Conservation (phyloP, 805 yeast species). For the Candida xyloterini region DNA sequence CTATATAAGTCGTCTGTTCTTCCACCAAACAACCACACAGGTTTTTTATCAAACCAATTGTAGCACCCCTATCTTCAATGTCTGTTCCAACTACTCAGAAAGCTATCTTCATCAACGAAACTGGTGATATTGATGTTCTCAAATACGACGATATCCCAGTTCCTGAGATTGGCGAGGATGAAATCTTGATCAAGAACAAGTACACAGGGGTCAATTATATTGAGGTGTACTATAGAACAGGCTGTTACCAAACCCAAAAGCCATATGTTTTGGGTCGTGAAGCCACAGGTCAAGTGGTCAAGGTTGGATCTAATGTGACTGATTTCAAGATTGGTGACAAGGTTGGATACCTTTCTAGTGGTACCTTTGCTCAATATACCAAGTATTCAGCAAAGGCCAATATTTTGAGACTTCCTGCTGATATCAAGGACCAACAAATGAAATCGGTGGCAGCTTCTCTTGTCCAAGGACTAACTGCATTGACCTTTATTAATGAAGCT, state of each 20-base stretch:
- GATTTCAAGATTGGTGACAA: slow-evolving; percentile 64
- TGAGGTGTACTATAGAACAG: slow-evolving; percentile 79
- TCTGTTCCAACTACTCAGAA: slow-evolving; percentile 53
- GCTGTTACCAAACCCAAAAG: slow-evolving; percentile 58
- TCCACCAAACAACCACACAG: background rate
- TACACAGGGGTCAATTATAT: slow-evolving; percentile 82
- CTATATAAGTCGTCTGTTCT: too few relatives aligned
- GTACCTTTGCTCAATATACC: slow-evolving; percentile 74
- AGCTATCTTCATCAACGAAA: slow-evolving; percentile 51
- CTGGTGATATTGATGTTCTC: slow-evolving; percentile 58
- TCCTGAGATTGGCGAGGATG: slow-evolving; percentile 54
- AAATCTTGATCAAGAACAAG: slow-evolving; percentile 67
- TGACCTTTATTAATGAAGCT: slow-evolving; percentile 66
- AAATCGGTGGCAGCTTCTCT: slow-evolving; percentile 58
- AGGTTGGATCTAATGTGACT: slow-evolving; percentile 57
- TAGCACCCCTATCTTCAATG: background rate
- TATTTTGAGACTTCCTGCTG: slow-evolving; percentile 48
- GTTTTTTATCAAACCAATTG: background rate
- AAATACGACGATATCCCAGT: slow-evolving; percentile 56
- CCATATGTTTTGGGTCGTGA: slow-evolving; percentile 73
- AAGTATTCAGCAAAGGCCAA: slow-evolving; percentile 38
- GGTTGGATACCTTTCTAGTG: slow-evolving; percentile 52
- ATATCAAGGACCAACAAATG: slow-evolving; percentile 45
- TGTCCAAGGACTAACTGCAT: slow-evolving; percentile 77
- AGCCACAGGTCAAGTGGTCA: slow-evolving; percentile 67